Percentiles rank a stretch among this genome's conserved stretches.
Conservation (phyloP, 768 basidiomycete genomes). For the Boletus reticuloceps region DNA sequence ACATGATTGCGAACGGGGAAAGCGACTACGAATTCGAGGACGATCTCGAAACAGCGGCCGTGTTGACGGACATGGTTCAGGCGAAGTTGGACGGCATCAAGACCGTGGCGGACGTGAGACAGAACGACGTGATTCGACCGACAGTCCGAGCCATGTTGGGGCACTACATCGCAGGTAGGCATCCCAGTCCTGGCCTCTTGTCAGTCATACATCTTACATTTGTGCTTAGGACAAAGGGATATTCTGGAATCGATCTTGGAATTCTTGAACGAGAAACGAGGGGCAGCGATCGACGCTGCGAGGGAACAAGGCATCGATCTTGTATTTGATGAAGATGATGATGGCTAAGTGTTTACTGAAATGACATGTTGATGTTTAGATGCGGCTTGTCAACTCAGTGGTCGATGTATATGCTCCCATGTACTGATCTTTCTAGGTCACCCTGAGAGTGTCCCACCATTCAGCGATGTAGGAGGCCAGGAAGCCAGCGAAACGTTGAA, state of each 20-base stretch:
- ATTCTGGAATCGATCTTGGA: constrained; percentile 53
- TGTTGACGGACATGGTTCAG: constrained; percentile 66
- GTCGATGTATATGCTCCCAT: too few relatives aligned
- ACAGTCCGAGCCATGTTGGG: constrained; percentile 65
- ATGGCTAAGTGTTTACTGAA: not conserved
- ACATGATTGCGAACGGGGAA: constrained; percentile 27
- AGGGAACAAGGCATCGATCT: constrained; percentile 52
- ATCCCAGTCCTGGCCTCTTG: not conserved
- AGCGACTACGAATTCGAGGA: constrained; percentile 46
- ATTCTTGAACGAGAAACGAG: constrained; percentile 48
- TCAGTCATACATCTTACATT: not conserved
- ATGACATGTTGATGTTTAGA: too few relatives aligned
- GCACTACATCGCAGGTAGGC: constrained; percentile 64
- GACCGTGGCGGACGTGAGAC: constrained; percentile 18
- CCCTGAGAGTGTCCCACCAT: too few relatives aligned
- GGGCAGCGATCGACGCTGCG: constrained; percentile 46
- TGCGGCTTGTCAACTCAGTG: too few relatives aligned
- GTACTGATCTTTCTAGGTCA: too few relatives aligned
- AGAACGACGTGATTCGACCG: constrained; percentile 38
- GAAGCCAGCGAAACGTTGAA: too few relatives aligned
- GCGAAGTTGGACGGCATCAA: constrained; percentile 51
- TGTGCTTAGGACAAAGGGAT: constrained; percentile 51
- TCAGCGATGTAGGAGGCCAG: too few relatives aligned
- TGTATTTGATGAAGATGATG: constrained; percentile 40
- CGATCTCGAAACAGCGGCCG: constrained; percentile 64